Evolutionary conservation across 2,329 filamentous ascomycete genomes (phyloP).

Genomic region (Aspergillus phoenicis): DNA sequence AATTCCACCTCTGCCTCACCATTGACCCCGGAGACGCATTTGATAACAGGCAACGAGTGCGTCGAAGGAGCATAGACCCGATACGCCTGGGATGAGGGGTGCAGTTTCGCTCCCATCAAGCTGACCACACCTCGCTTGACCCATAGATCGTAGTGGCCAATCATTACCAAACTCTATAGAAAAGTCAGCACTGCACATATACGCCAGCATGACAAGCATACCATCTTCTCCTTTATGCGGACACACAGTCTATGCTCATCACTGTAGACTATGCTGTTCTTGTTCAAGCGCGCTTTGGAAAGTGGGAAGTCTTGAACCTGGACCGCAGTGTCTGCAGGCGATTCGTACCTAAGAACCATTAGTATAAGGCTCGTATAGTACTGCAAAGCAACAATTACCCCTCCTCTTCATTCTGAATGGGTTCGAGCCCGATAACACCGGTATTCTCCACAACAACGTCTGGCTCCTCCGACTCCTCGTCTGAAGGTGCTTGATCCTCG

Average conservation of each 20-base stretch:
- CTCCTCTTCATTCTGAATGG: slow-evolving; percentile 30
- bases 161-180: slow-evolving; percentile 43
- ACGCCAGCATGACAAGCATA: slow-evolving; percentile 19
- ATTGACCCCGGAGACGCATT: slow-evolving; percentile 44
- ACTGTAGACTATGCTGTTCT: slow-evolving; percentile 41
- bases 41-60: slow-evolving; percentile 59
- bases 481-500: slow-evolving; percentile 16
- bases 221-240: slow-evolving; percentile 44
- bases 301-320: slow-evolving; percentile 43
- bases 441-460: slow-evolving; percentile 23
- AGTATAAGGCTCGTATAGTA: slow-evolving; percentile 9
- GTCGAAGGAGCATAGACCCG: slow-evolving; percentile 59
- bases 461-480: slow-evolving; percentile 24
- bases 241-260: slow-evolving; percentile 43
- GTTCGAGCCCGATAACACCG: slow-evolving; percentile 26
- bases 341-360: slow-evolving; percentile 33
- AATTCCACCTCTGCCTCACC: slow-evolving; percentile 53
- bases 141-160: slow-evolving; percentile 61
- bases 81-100: slow-evolving; percentile 46
- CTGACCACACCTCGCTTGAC: slow-evolving; percentile 59
- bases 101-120: slow-evolving; percentile 61
- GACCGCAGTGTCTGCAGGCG: slow-evolving; percentile 31
- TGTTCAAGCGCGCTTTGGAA: slow-evolving; percentile 42
- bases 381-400: slow-evolving; percentile 21
- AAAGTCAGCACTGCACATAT: slow-evolving; percentile 21